Conservation (phyloP, 257 asterid genomes). For the Solanum paucissectum region DNA sequence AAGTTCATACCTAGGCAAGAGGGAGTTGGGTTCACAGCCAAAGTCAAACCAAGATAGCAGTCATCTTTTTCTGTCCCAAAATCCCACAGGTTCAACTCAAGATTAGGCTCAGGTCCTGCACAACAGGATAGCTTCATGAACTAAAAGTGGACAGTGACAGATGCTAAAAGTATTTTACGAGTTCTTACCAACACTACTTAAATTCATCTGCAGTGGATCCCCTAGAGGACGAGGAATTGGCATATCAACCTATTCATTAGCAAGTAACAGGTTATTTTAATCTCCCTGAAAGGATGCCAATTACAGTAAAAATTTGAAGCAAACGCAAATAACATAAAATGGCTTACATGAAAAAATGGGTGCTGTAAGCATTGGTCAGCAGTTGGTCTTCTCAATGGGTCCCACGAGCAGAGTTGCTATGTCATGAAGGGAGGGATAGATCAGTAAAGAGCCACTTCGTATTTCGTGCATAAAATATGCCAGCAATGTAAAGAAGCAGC, state of each 20-base stretch:
- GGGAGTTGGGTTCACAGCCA: conserved; percentile 84
- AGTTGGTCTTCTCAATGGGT: conserved; percentile 82
- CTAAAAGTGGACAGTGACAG: background rate
- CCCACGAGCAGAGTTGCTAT: conserved; percentile 96
- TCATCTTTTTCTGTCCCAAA: conserved; percentile 59
- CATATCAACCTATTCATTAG: conserved; percentile 40
- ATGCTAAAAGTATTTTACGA: background rate
- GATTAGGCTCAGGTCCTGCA: conserved; percentile 83
- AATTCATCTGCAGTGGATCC: conserved; percentile 59
- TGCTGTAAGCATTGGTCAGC: conserved; percentile 93
- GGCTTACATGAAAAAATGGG: conserved; percentile 71
- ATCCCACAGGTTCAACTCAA: conserved; percentile 93
- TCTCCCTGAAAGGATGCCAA: background rate
- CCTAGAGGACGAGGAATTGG: conserved; percentile 49
- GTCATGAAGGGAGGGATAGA: conserved; percentile 1
- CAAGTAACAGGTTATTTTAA: conserved; percentile 20
- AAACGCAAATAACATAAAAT: conserved; percentile 1
- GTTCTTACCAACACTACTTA: conserved; percentile 37
- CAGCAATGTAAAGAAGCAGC: background rate
- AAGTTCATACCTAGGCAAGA: conserved; percentile 48
- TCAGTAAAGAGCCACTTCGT: background rate
- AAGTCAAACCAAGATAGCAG: conserved; percentile 88
- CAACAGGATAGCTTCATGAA: background rate
- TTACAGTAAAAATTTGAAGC: background rate
- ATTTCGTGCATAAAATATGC: background rate